Evolutionary conservation across 352 stramenopile species (phyloP), one percentile per base, ranked within the genome.

Genomic region (Phytophthora parvispora): DNA sequence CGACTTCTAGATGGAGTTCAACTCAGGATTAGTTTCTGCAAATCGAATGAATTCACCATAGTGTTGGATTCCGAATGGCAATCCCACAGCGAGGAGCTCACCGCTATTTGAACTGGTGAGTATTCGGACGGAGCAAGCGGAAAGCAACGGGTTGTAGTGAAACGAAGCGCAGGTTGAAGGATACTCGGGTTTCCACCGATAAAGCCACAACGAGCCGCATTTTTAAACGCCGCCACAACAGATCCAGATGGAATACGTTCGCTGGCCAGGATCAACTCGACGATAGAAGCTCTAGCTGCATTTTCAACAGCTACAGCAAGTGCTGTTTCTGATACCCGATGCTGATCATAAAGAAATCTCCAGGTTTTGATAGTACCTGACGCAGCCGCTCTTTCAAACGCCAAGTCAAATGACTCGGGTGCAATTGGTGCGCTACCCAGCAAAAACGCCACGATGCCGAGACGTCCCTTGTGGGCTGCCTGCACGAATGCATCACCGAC

Each of bases 81-180:
- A n/a, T n/a, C n/a, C n/a, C n/a, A n/a, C n/a, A n/a, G n/a, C n/a
- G n/a, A n/a, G n/a, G n/a, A n/a, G n/a, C n/a, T n/a, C n/a, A n/a
- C n/a, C n/a, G n/a, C n/a, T n/a, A n/a, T n/a, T n/a, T n/a, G n/a
- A n/a, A n/a, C 34, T 53, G 20, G 24, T 24, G 13, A 53, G 47
- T 53, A 53, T 53, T 53, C 47, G 25, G 25, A 31, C 47, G 24
- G 22, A 53, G 47, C 25, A 53, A 53, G 24, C 24, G 47, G 47
- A 20, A 53, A 22, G 47, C 24, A 53, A 53, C 20, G 24, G 20
- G 22, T 22, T 53, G 24, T 25, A 53, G 47, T n/a, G 47, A 53
- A 53, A 25, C 13, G 15, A 43, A 43, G 13, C 13, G 36, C 36
- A 22, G 36, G 8, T 43, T 43, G 36, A 43, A 43, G 36, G 34